Conservation (phyloP, 257 asterid genomes). For the Jaltomata sinuosa region DNA sequence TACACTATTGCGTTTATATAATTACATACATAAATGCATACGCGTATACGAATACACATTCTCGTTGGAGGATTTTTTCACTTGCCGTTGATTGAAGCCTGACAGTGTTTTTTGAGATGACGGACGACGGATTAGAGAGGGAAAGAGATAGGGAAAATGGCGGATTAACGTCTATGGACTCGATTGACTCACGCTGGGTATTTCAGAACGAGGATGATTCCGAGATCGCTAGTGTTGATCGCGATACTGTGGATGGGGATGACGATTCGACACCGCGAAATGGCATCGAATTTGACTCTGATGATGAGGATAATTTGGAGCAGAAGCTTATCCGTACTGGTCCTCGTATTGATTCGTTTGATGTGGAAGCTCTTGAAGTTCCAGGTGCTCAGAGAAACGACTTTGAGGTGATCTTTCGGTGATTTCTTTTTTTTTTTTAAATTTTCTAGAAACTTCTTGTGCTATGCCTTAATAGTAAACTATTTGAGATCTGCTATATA, state of each 20-base stretch:
- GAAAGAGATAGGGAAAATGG: conserved; percentile 64
- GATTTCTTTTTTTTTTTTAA: neutral
- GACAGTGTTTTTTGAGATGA: conserved; percentile 26
- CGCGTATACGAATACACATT: neutral
- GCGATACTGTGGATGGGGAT: conserved; percentile 22
- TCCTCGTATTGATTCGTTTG: conserved; percentile 91
- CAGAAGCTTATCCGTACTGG: conserved; percentile 94
- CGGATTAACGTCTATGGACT: conserved; percentile 73
- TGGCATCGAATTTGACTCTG: conserved; percentile 46
- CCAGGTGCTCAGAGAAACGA: conserved; percentile 76
- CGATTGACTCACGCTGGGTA: conserved; percentile 96
- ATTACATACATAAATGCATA: neutral
- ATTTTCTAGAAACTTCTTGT: neutral
- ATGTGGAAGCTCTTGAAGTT: conserved; percentile 91
- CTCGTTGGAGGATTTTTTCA: neutral
- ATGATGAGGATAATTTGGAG: conserved; percentile 66
- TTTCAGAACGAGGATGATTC: conserved; percentile 67
- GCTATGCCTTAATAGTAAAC: neutral
- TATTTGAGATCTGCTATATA: neutral
- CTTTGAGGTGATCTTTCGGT: conserved; percentile 53
- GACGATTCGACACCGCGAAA: conserved; percentile 36
- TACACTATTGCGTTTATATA: neutral
- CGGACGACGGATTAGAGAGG: conserved; percentile 86
- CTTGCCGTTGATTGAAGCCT: neutral
- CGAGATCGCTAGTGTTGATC: conserved; percentile 40